Base-by-base conservation (phyloP, 2,329 filamentous ascomycete species). In the Aaosphaeria arxii region DNA sequence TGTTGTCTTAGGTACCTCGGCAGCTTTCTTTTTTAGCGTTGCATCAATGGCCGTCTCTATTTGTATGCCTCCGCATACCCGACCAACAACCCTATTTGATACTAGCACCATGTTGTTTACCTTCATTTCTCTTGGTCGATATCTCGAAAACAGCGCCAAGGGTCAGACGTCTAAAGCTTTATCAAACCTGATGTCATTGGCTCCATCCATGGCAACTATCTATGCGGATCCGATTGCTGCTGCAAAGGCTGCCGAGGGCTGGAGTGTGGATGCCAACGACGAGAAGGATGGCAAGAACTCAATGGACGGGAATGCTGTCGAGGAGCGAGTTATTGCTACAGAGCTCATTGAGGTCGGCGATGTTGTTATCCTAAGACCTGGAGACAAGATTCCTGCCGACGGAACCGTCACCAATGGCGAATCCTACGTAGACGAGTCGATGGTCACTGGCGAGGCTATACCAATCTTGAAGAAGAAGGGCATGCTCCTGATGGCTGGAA, bases 91-190 rank as follows among this genome's bases (percentile, higher is more conserved):
- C 2, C 88, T 96, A 11, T 99, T 99, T 62, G 94, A 99, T 65
- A 99, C 94, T 1, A 96, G 91, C 71, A 96, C 91, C 24, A 99
- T 97, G 94, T 79, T 99, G 44, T 91, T 99, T 69, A 96, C 91
- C 0, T 97, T 99, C 67, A 90, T 96, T 69, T 91, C 88, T 1
- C 74, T 99, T 3, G 90, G 94, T 4, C 86, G 94, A 33, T 99
- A 88, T 74, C 74, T 99, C 13, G 94, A 99, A 72, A 99, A 97
- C 66, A 79, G 86, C 13, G 94, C 94, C 45, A 99, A 97, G 74
- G 94, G 94, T 0, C 89, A 97, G 72, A 99, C 94, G 0, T 96
- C 91, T 5, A 94, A 89, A 66, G 94, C 94, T 1, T 80, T 99
- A 3, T 97, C 92, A 6, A 83, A 86, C 28, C 82, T 99, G 32